These are phyloP conservation scores for Myrmaecium sp. DNA, from an alignment of 2,329 filamentous ascomycete species.

Conservation along the genomic window DNA sequence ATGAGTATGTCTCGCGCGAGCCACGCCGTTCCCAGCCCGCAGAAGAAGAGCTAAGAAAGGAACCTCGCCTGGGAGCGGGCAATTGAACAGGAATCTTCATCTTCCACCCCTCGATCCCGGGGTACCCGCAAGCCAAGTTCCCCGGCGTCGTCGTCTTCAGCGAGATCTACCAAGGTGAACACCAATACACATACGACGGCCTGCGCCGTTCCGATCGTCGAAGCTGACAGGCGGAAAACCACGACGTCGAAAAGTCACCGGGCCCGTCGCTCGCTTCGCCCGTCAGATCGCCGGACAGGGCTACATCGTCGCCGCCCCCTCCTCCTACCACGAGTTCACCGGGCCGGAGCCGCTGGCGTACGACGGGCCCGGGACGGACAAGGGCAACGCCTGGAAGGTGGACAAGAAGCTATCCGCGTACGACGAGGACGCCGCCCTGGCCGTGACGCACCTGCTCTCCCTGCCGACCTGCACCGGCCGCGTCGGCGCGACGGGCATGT, in stretches of 20 bases:
- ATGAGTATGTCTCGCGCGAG: conserved; percentile 32
- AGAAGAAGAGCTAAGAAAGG: no score
- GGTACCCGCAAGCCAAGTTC: conserved; percentile 78
- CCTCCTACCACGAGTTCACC: conserved; percentile 85
- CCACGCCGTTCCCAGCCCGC: conserved; percentile 2
- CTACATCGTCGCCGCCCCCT: conserved; percentile 83
- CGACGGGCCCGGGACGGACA: conserved; percentile 72
- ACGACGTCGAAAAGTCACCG: conserved; percentile 52
- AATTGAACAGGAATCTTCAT: conserved; percentile 56
- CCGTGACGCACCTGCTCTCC: conserved; percentile 23
- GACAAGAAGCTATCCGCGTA: conserved; percentile 74
- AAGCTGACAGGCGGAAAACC: conserved; percentile 1
- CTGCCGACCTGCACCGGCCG: conserved; percentile 48
- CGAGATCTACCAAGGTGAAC: conserved; percentile 82
- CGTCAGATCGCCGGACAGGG: conserved; percentile 84
- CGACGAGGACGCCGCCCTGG: conserved; percentile 40
- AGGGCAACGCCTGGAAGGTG: conserved; percentile 75
- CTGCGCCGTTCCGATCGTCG: conserved; percentile 3
- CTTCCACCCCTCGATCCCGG: conserved; percentile 71
- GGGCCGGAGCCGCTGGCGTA: conserved; percentile 72
- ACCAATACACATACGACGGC: no score
- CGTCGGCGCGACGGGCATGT: conserved; percentile 76
- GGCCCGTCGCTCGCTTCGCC: conserved; percentile 75
- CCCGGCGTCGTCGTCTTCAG: conserved; percentile 79
- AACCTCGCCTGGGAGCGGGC: conserved; percentile 3